Evolutionary conservation across 768 basidiomycete species (phyloP), one percentile per base, ranked within the genome.

Genomic region (Psilocybe cubensis): DNA sequence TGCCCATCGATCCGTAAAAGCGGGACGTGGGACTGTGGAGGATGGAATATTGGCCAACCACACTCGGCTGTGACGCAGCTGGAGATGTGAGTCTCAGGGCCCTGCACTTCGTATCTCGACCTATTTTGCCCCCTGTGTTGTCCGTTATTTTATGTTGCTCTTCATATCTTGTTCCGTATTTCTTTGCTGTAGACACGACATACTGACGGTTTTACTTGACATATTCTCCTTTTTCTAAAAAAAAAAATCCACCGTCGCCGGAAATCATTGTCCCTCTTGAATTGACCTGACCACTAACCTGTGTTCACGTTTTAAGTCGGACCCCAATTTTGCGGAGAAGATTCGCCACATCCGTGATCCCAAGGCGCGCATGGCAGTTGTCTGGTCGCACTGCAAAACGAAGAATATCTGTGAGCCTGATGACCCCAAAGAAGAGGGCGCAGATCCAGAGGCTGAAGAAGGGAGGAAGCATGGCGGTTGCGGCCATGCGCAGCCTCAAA

Each of bases 401-500:
- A 96, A 92, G 75, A 94, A 82, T 80, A 67, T 81, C 44, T 99
- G 96, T 80, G 94, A 95, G 66, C 75, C 93, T 65, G 93, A 96
- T 74, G 90, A 92, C 40, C 83, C 87, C 48, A 91, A 92, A 72
- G 93, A 95, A 60, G 94, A 95, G 65, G 87, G 84, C 56, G 90
- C 84, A 27, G 88, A 84, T 17, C 82, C 78, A 29, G 87, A 83
- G 12, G 78, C 74, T 35, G 88, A 86, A 38, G 93, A 92, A 61
- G 79, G 84, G 45, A 93, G 92, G 78, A 91, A 87, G 68, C 97
- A 98, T 59, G 96, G 94, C n/a, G 97, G 97, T 14, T 98, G 97
- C 72, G 97, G 97, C 42, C 93, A 95, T 66, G 72, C 81, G 24
- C 97, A 99, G 71, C 97, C 97, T 0, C 77, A 82, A 50, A 84